These are phyloP conservation scores for Penicillium sp. DNA, from an alignment of 2,329 filamentous ascomycete genomes.

Conservation along the genomic window DNA sequence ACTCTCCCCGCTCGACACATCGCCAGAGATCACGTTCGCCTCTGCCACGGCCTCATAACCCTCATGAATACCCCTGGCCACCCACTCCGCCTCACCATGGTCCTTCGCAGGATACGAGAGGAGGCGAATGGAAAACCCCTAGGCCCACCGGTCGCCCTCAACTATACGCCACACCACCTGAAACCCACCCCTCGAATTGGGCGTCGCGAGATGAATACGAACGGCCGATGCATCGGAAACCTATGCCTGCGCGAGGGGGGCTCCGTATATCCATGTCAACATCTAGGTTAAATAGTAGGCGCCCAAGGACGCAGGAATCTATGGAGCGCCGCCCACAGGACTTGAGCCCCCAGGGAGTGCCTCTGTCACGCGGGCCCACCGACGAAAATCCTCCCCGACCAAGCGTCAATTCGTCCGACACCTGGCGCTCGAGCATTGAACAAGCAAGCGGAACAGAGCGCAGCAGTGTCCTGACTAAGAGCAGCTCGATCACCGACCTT, in stretches of 20 bases:
- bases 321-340: conserved; percentile 29
- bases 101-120: conserved; percentile 15
- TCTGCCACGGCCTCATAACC: conserved; percentile 12
- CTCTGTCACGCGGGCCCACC: conserved; percentile 31
- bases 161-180: conserved; percentile 21
- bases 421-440: conserved; percentile 57
- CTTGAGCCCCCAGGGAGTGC: conserved; percentile 21
- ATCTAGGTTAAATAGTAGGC: conserved; percentile 31
- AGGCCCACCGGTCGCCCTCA: conserved; percentile 23
- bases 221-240: conserved; percentile 25
- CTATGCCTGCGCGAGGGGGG: conserved; percentile 26
- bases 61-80: conserved; percentile 19
- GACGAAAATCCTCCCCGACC: conserved; percentile 47
- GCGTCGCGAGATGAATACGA: conserved; percentile 26
- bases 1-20: conserved; percentile 19
- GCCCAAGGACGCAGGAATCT: conserved; percentile 26
- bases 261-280: conserved; percentile 40
- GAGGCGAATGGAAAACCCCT: conserved; percentile 17
- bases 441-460: conserved; percentile 68
- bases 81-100: conserved; percentile 19
- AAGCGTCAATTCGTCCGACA: conserved; percentile 61
- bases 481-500: conserved; percentile 68
- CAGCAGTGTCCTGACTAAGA: conserved; percentile 77
- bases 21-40: conserved; percentile 24
- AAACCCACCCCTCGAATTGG: conserved; percentile 14